phyloP scores from a whole-genome alignment of 106 monocot species.

The Allium fistulosum region DNA sequence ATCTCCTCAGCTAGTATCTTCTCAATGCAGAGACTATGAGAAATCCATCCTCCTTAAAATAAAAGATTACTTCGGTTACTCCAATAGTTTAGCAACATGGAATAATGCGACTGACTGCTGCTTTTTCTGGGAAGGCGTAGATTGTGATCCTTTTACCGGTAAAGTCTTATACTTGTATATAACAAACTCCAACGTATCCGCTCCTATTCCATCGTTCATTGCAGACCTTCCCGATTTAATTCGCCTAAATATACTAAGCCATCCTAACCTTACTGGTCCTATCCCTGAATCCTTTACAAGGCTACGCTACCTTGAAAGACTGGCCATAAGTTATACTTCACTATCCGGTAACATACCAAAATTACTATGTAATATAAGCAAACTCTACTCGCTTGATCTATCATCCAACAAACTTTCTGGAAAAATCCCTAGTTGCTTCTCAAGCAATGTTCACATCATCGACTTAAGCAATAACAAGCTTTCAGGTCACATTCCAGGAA shows the following conservation, averaged over 20 bases:
- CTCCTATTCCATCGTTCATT: constrained; percentile 32
- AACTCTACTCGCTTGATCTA: constrained; percentile 24
- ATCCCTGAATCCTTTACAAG: constrained; percentile 24
- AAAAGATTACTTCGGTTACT: not conserved
- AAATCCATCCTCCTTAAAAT: not conserved
- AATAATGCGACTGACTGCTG: not conserved
- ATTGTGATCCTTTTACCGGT: not conserved
- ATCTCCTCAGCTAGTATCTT: not conserved
- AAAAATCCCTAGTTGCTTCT: constrained; percentile 27
- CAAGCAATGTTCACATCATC: constrained; percentile 20
- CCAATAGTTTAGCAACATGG: not conserved
- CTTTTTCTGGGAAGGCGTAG: not conserved
- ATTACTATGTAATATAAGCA: constrained; percentile 18
- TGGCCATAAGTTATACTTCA: constrained; percentile 34
- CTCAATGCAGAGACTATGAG: not conserved
- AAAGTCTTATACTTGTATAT: not conserved
- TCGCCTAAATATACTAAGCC: constrained; percentile 14
- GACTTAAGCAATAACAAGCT: constrained; percentile 36
- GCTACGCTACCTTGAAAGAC: constrained; percentile 14
- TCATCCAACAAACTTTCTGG: constrained; percentile 34
- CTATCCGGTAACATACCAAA: constrained; percentile 43
- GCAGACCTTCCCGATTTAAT: constrained; percentile 16
- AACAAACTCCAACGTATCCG: constrained; percentile 26
- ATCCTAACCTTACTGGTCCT: constrained; percentile 16
- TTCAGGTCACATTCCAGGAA: constrained; percentile 28